Evolutionary conservation across 208 protist genomes (phyloP), one percentile per base, ranked within the genome.

Genomic region (Crithidia fasciculata): DNA sequence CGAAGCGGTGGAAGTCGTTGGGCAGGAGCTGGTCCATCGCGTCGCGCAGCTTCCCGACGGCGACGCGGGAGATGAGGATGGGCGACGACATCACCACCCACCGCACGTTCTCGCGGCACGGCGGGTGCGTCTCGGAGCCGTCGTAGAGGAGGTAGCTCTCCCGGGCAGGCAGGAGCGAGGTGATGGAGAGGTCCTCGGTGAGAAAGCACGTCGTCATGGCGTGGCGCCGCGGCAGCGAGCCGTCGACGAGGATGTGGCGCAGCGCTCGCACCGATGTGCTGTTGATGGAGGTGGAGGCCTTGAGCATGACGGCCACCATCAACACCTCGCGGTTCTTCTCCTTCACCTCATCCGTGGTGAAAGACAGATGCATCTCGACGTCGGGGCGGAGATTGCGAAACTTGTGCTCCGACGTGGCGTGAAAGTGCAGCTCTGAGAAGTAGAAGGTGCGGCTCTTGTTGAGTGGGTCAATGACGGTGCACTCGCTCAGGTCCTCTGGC

Each of bases 1-100:
- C 84, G 36, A 81, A 72, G 44, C 76, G 76, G 62, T 86, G 66
- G 53, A 90, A 88, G 60, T 85, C 76, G 66, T 81, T 89, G 15
- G 83, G 77, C 65, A 83, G 77, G 8, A 80, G 41, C 44, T 79
- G 50, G 45, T 82, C 71, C 58, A 90, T 81, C 41, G 82, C 76
- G 19, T 88, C 70, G 19, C 74, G 76, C 39, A 96, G 78, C 69
- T 79, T 82, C 16, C 77, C 78, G 0, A 93, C 72, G 40, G 82
- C 85, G 4, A 81, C 45, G 39, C 64, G 78, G 2, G 88, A 89
- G 44, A 96, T 87, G 65, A 85, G 55, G 18, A 90, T 66, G 6
- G 87, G 89, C n/a, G 89, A 85, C 6, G 89, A 93, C 80, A 97
- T 81, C 2, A 97, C 83, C 28, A 93, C 75, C 83, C 91, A 95